Percentiles rank a stretch among this genome's conserved stretches.
Conservation (phyloP, 2,329 filamentous ascomycete genomes). For the Colletotrichum tanaceti region DNA sequence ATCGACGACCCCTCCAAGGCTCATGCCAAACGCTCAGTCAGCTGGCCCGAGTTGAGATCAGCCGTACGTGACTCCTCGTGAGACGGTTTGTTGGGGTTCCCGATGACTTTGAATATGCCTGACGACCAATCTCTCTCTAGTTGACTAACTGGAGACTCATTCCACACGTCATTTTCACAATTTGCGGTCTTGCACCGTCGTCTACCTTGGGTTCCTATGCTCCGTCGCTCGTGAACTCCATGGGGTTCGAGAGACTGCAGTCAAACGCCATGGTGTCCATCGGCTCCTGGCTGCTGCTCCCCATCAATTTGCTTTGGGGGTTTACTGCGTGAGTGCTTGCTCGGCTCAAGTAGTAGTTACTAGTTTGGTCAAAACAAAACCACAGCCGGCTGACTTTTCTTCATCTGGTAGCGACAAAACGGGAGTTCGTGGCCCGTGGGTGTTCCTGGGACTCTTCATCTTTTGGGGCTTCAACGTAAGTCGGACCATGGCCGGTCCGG, state of each 20-base stretch:
- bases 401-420: slow-evolving; percentile 43
- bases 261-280: slow-evolving; percentile 52
- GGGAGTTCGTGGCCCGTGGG: slow-evolving; percentile 44
- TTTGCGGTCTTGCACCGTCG: slow-evolving; percentile 47
- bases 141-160: slow-evolving; percentile 53
- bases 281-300: slow-evolving; percentile 50
- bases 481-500: slow-evolving; percentile 7
- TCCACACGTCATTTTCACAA: slow-evolving; percentile 49
- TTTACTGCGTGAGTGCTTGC: slow-evolving; percentile 40
- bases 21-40: slow-evolving; percentile 47
- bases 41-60: slow-evolving; percentile 48
- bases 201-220: slow-evolving; percentile 47
- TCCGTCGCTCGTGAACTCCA: slow-evolving; percentile 49
- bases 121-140: slow-evolving; percentile 40
- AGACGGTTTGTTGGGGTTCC: neutral
- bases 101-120: neutral
- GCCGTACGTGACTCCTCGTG: too few species aligned
- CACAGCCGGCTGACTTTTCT: neutral
- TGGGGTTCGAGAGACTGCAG: slow-evolving; percentile 51
- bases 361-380: slow-evolving; percentile 28
- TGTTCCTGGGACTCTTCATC: slow-evolving; percentile 46
- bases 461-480: slow-evolving; percentile 46
- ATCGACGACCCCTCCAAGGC: slow-evolving; percentile 52
- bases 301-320: slow-evolving; percentile 50
- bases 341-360: neutral